phyloP scores from a whole-genome alignment of 2,329 filamentous ascomycete genomes.

The Xylariales sp. region DNA sequence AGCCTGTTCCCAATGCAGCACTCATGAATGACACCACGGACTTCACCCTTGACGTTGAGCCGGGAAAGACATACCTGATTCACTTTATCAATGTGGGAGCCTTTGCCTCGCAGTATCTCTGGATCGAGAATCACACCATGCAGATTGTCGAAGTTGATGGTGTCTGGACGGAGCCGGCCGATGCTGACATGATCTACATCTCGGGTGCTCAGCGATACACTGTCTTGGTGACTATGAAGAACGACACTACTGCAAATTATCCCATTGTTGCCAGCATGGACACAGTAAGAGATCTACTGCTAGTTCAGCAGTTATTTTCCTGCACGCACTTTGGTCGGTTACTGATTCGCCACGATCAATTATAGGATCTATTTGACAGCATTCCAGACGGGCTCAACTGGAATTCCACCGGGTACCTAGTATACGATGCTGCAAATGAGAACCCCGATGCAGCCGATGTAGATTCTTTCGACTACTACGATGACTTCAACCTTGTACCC shows the following conservation, averaged over 20 bases:
- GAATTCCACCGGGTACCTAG: constrained; percentile 62
- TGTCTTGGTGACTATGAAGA: constrained; percentile 59
- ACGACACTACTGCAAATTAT: constrained; percentile 59
- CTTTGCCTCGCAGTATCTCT: constrained; percentile 63
- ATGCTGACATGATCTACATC: constrained; percentile 62
- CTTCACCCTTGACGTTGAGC: constrained; percentile 53
- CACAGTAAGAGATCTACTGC: constrained; percentile 36
- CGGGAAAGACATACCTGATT: constrained; percentile 69
- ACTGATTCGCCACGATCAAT: too few species aligned
- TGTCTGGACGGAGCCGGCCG: constrained; percentile 58
- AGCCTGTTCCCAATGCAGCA: constrained; percentile 64
- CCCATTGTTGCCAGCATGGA: constrained; percentile 69
- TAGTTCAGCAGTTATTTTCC: too few species aligned
- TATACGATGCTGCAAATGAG: constrained; percentile 45
- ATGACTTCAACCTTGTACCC: constrained; percentile 70
- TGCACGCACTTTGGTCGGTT: too few species aligned
- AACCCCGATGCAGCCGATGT: constrained; percentile 49
- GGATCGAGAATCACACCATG: constrained; percentile 65
- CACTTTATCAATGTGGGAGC: constrained; percentile 70
- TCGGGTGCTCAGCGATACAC: constrained; percentile 63
- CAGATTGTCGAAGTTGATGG: constrained; percentile 71
- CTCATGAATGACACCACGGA: constrained; percentile 69
- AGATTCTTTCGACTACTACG: constrained; percentile 61
- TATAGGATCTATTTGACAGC: constrained; percentile 60
- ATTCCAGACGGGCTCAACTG: constrained; percentile 65